phyloP scores from a whole-genome alignment of 2,329 filamentous ascomycete species.

The Dactylonectria estremocensis region DNA sequence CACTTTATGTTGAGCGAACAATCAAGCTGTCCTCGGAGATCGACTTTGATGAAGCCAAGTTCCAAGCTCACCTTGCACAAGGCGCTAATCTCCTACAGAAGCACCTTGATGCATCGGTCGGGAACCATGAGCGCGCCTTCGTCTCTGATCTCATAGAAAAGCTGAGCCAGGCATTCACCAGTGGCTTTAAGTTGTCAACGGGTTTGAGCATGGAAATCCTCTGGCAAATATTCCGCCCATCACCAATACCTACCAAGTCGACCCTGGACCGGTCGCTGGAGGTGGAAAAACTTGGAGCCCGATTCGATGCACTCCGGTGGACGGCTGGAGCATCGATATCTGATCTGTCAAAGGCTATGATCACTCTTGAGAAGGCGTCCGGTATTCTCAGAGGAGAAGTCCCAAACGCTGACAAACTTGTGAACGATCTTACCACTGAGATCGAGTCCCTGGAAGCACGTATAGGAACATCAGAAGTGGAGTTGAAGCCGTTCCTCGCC shows the following conservation, averaged over 20 bases:
- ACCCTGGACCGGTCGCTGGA: constrained; percentile 64
- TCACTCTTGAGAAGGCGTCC: constrained; percentile 70
- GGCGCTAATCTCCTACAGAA: constrained; percentile 61
- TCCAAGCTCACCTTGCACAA: constrained; percentile 74
- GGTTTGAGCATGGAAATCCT: constrained; percentile 85
- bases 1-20: constrained; percentile 71
- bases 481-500: constrained; percentile 65
- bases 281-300: constrained; percentile 69
- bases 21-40: constrained; percentile 61
- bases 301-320: constrained; percentile 75
- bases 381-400: constrained; percentile 63
- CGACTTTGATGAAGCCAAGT: constrained; percentile 73
- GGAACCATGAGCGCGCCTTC: constrained; percentile 55
- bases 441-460: constrained; percentile 66
- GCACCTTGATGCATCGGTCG: constrained; percentile 44
- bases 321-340: constrained; percentile 66
- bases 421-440: constrained; percentile 65
- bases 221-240: constrained; percentile 81
- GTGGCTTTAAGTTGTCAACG: constrained; percentile 80
- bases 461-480: constrained; percentile 59
- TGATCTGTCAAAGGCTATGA: constrained; percentile 68
- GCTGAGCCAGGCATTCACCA: constrained; percentile 72
- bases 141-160: constrained; percentile 57
- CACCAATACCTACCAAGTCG: constrained; percentile 63
- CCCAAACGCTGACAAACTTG: constrained; percentile 61